These are phyloP conservation scores for Crataegus laevigata DNA, from an alignment of 306 rosid species.

Conservation along the genomic window DNA sequence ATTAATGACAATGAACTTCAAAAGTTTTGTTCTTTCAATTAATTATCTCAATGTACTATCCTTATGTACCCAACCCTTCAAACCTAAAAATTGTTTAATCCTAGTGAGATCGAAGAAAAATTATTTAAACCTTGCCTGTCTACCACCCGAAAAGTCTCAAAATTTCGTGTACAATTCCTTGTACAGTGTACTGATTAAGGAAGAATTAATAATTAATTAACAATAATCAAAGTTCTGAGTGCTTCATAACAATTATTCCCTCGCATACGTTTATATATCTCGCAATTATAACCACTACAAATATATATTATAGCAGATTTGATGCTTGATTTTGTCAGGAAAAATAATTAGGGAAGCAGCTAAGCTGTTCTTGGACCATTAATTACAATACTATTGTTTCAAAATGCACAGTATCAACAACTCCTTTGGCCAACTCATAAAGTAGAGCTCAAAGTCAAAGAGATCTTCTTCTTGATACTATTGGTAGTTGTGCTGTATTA, in stretches of 20 bases:
- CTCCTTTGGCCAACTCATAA: constrained; percentile 19
- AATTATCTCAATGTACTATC: not conserved
- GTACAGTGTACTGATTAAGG: not conserved
- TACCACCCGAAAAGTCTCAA: not conserved
- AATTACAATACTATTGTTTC: not conserved
- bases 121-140: not conserved
- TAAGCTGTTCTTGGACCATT: not conserved
- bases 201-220: too few species aligned
- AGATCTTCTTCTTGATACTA: constrained; percentile 15
- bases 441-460: not conserved
- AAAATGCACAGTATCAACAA: not conserved
- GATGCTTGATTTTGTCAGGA: not conserved
- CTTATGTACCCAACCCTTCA: not conserved
- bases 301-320: not conserved
- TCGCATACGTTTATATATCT: not conserved
- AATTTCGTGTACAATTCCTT: not conserved
- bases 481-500: constrained; percentile 1
- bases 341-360: constrained; percentile 10
- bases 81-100: not conserved
- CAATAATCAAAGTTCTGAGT: not conserved
- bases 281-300: not conserved
- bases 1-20: not conserved
- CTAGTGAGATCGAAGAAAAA: not conserved
- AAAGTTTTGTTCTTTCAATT: not conserved
- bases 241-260: not conserved